Base-by-base conservation (phyloP, 768 basidiomycete genomes). In the Hygrophorus russula region DNA sequence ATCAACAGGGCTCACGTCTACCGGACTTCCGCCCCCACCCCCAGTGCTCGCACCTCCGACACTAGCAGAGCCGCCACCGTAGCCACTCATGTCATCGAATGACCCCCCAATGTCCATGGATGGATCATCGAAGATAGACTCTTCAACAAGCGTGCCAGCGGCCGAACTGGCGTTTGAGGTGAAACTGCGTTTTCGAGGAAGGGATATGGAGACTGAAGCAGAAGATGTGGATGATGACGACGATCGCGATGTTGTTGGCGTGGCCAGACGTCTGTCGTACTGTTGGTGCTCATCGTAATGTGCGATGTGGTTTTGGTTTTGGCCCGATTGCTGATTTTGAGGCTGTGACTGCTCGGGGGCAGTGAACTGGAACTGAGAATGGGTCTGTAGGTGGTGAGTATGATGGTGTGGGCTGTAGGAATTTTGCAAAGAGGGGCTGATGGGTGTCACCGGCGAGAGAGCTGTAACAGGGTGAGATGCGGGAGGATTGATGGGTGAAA, bases 121-220 rank as follows among this genome's bases (percentile, higher is more conserved):
- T 1, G 67, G 60, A 47, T 66, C 62, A 40, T 71, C 66, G 51
- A 68, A 69, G 50, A 68, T 55, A 20, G 47, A 50, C 39, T 68
- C 70, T 38, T 70, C 68, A 18, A 67, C 59, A 15, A 69, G 59
- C 5, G 64, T 57, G 18, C 52, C 54, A 36, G 53, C 43, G 43
- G 50, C 48, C 11, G 55, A 53, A 47, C 54, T 57, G 40, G 39
- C 30, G 31, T 65, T 65, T 18, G 73, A 66, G 13, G 70, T 76
- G 54, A 82, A 79, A 55, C 78, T 80, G 46, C 82, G 70, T 59
- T 84, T 84, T 30, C 80, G 66, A 1, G 80, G 78, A 8, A 81
- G 66, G 12, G 76, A 76, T 9, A 79, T 68, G 35, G 71, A 71
- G 40, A 78, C 72, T 24, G 24, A 7, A 45, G 67, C 60, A 8